Evolutionary conservation across 768 basidiomycete species (phyloP).

Genomic region (Mycena kentingensis): DNA sequence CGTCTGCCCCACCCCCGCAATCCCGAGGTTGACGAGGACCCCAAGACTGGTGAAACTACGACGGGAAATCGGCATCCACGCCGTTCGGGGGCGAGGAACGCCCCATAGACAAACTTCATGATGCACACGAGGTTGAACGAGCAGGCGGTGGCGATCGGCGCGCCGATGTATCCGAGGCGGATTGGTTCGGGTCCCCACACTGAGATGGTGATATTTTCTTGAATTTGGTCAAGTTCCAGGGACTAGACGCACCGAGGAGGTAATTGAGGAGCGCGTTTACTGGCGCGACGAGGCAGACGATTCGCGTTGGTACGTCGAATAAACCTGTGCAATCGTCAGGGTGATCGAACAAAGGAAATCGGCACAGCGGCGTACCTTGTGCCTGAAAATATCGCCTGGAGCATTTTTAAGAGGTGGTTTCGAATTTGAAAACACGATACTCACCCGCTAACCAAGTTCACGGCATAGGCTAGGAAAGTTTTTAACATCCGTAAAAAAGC

Average conservation of each 20-base stretch:
- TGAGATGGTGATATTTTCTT: conserved; percentile 15
- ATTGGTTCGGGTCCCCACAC: conserved; percentile 85
- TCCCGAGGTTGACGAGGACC: conserved; percentile 69
- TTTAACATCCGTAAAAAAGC: conserved; percentile 7
- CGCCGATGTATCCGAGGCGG: conserved; percentile 87
- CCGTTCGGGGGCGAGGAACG: conserved; percentile 65
- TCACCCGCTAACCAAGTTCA: conserved; percentile 52
- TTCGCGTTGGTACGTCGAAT: conserved; percentile 82
- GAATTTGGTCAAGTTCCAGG: neutral
- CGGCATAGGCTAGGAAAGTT: conserved; percentile 44
- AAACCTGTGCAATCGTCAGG: conserved; percentile 47
- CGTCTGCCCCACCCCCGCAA: conserved; percentile 83
- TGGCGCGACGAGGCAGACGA: conserved; percentile 81
- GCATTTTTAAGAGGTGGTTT: conserved; percentile 1
- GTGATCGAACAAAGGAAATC: neutral
- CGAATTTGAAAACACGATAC: conserved; percentile 14
- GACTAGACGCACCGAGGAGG: conserved; percentile 60
- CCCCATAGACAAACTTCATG: conserved; percentile 62
- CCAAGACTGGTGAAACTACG: conserved; percentile 70
- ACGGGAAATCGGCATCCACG: conserved; percentile 77
- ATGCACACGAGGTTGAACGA: conserved; percentile 84
- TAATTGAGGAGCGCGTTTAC: conserved; percentile 84
- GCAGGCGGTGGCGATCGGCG: conserved; percentile 86
- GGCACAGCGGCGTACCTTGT: conserved; percentile 52
- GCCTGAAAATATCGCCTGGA: conserved; percentile 77